These are phyloP conservation scores for Sordariomycetes sp. DNA, from an alignment of 2,329 filamentous ascomycete species.

Conservation along the genomic window DNA sequence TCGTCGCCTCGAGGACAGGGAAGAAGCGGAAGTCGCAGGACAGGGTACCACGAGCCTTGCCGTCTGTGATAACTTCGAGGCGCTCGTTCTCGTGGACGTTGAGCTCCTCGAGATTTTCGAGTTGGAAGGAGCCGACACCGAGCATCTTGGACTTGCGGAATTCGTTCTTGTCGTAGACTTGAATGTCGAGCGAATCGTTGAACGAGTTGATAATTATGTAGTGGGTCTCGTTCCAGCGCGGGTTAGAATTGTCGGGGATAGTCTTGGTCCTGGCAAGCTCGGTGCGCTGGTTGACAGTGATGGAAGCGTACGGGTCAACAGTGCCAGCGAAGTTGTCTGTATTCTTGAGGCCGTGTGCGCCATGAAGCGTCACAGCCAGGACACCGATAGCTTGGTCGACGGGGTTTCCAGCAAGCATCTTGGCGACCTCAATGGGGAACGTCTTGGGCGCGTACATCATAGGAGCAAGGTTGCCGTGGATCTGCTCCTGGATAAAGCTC, in stretches of 20 bases:
- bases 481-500: constrained; percentile 88
- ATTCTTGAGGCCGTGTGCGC: constrained; percentile 88
- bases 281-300: constrained; percentile 76
- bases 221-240: constrained; percentile 93
- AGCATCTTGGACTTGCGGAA: constrained; percentile 95
- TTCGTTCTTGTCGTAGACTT: constrained; percentile 89
- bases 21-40: constrained; percentile 87
- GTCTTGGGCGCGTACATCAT: constrained; percentile 99
- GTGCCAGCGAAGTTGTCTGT: constrained; percentile 87
- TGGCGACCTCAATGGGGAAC: constrained; percentile 96
- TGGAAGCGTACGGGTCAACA: constrained; percentile 78
- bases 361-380: constrained; percentile 81
- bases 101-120: constrained; percentile 74
- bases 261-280: constrained; percentile 85
- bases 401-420: constrained; percentile 90
- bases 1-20: constrained; percentile 70
- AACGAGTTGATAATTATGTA: constrained; percentile 92
- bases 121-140: constrained; percentile 72
- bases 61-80: constrained; percentile 75
- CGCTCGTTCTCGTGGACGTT: constrained; percentile 74
- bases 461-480: constrained; percentile 84
- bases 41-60: constrained; percentile 73
- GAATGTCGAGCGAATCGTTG: constrained; percentile 76
- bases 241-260: constrained; percentile 73
- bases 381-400: constrained; percentile 96